Conservation (phyloP, 2,329 filamentous ascomycete genomes). For the Talaromyces sp. region DNA sequence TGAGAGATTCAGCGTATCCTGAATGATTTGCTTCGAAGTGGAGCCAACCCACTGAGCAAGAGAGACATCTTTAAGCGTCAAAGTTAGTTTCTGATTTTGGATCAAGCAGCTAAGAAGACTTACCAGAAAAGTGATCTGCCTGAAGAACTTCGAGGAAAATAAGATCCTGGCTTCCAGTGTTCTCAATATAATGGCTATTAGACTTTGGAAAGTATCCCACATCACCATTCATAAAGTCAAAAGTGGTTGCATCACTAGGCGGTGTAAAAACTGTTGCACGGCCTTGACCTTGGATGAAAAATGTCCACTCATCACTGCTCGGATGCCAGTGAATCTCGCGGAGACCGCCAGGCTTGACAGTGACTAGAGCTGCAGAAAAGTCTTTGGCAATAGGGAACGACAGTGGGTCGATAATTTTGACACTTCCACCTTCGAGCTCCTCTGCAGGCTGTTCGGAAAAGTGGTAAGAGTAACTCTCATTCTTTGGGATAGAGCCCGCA, state of each 20-base stretch:
- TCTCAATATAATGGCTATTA: slow-evolving; percentile 78
- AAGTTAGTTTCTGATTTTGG: background rate
- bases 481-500: slow-evolving; percentile 61
- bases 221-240: slow-evolving; percentile 69
- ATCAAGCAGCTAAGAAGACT: slow-evolving; percentile 14
- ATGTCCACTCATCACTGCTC: slow-evolving; percentile 73
- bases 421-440: slow-evolving; percentile 61
- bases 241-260: slow-evolving; percentile 63
- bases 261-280: slow-evolving; percentile 69
- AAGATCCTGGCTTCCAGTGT: slow-evolving; percentile 65
- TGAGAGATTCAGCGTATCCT: slow-evolving; percentile 48
- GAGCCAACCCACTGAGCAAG: slow-evolving; percentile 45
- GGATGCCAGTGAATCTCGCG: slow-evolving; percentile 82
- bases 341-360: slow-evolving; percentile 65
- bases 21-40: slow-evolving; percentile 53
- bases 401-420: slow-evolving; percentile 68
- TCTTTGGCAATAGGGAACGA: slow-evolving; percentile 71
- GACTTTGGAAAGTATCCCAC: slow-evolving; percentile 71
- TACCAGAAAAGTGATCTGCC: slow-evolving; percentile 56
- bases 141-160: slow-evolving; percentile 72
- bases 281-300: slow-evolving; percentile 66
- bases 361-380: slow-evolving; percentile 65
- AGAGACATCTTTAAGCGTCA: slow-evolving; percentile 32
- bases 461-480: slow-evolving; percentile 61
- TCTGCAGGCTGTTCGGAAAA: slow-evolving; percentile 65